A percentile compares a stretch with the other conserved stretches of the same genome.
These are phyloP conservation scores for Lablab purpureus DNA, from an alignment of 306 rosid species.

Conservation along the genomic window DNA sequence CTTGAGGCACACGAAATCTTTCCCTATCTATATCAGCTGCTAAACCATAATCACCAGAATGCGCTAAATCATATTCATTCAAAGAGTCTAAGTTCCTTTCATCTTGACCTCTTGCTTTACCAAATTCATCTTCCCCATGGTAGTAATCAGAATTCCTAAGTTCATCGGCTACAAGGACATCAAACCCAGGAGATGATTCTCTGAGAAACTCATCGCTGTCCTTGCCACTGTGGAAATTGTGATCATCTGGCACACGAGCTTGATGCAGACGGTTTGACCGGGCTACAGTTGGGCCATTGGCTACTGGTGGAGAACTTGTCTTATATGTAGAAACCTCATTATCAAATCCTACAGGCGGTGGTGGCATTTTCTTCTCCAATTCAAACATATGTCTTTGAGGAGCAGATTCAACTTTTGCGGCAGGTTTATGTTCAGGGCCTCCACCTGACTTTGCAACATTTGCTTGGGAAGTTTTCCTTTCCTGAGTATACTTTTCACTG, in stretches of 20 bases:
- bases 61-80: slow-evolving; percentile 72
- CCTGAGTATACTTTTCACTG: slow-evolving; percentile 62
- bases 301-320: slow-evolving; percentile 48
- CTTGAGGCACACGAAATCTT: slow-evolving; percentile 59
- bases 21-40: slow-evolving; percentile 74
- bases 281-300: slow-evolving; percentile 58
- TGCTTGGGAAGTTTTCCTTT: slow-evolving; percentile 61
- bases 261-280: slow-evolving; percentile 59
- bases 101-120: slow-evolving; percentile 73
- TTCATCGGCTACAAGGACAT: slow-evolving; percentile 98
- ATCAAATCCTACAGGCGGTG: slow-evolving; percentile 54
- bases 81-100: slow-evolving; percentile 72
- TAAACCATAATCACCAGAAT: slow-evolving; percentile 68
- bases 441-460: slow-evolving; percentile 51
- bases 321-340: slow-evolving; percentile 62
- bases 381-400: slow-evolving; percentile 55
- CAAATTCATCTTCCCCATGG: slow-evolving; percentile 76
- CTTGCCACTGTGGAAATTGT: slow-evolving; percentile 79
- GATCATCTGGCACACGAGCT: slow-evolving; percentile 67
- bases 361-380: slow-evolving; percentile 55
- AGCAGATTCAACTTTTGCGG: slow-evolving; percentile 56
- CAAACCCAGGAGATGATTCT: slow-evolving; percentile 99
- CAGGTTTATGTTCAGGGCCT: slow-evolving; percentile 55
- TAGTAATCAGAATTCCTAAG: slow-evolving; percentile 81
- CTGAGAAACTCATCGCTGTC: slow-evolving; percentile 85